Evolutionary conservation across 1,284 basidiomycete species (phyloP).

Genomic region (Erythrobasidium hasegawianum): DNA sequence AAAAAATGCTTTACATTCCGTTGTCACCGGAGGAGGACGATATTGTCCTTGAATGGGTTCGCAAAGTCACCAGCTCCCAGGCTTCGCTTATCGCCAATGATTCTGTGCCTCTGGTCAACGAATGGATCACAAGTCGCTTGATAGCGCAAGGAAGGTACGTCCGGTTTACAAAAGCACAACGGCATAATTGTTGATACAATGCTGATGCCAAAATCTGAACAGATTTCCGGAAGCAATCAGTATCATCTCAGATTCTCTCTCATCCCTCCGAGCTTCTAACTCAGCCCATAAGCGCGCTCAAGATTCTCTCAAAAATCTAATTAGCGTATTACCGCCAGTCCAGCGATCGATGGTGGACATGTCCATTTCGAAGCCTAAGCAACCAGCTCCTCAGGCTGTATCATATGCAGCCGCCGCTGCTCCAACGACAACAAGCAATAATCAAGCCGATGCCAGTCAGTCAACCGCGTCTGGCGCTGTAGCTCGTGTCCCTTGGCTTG

Average conservation of each 20-base stretch:
- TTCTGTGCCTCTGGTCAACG: conserved; percentile 16
- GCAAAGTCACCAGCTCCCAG: neutral
- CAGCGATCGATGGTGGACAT: conserved; percentile 29
- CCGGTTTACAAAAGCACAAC: no score
- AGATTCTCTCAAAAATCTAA: conserved; percentile 19
- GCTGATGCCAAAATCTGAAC: no score
- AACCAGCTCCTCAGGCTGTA: neutral
- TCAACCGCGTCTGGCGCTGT: neutral
- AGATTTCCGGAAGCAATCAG: conserved; percentile 31
- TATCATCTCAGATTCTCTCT: conserved; percentile 13
- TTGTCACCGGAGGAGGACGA: conserved; percentile 22
- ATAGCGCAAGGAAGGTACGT: conserved; percentile 30
- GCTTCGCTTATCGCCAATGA: conserved; percentile 8
- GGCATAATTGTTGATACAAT: no score
- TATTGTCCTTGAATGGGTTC: conserved; percentile 19
- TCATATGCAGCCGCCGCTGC: conserved; percentile 19
- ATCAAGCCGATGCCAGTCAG: no score
- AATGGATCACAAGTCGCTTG: conserved; percentile 23
- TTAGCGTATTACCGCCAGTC: conserved; percentile 16
- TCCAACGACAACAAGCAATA: neutral
- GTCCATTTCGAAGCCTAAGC: neutral
- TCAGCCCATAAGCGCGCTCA: conserved; percentile 18
- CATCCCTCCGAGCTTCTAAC: conserved; percentile 6
- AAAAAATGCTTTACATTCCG: conserved; percentile 24
- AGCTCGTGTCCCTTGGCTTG: conserved; percentile 18